Conservation (phyloP, 345 rosid species). For the Bruguiera parviflora region DNA sequence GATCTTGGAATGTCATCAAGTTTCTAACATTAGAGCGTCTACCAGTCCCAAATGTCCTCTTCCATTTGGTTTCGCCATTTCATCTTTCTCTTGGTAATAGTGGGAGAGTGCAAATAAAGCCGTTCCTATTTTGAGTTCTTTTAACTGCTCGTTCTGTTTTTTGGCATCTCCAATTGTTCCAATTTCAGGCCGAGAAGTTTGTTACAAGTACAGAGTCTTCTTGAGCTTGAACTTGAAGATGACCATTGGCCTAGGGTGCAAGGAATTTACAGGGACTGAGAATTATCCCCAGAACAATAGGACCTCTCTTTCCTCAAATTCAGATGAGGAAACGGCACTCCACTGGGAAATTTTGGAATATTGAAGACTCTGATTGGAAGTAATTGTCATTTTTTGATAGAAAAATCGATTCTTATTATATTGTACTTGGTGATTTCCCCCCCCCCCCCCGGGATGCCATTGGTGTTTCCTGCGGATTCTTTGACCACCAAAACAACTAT, state of each 20-base stretch:
- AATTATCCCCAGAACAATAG: slow-evolving; percentile 23
- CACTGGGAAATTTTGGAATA: slow-evolving; percentile 2
- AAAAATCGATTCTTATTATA: background rate
- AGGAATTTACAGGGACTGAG: slow-evolving; percentile 8
- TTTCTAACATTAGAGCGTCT: slow-evolving; percentile 97
- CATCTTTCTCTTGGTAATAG: background rate
- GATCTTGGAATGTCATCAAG: slow-evolving; percentile 98
- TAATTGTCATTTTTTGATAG: background rate
- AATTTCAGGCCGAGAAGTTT: slow-evolving; percentile 59
- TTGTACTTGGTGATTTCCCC: background rate
- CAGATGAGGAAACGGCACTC: background rate
- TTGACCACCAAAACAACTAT: background rate
- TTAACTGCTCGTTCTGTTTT: background rate
- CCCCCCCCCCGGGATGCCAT: background rate
- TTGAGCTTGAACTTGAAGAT: slow-evolving; percentile 16
- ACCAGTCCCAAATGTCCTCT: slow-evolving; percentile 1
- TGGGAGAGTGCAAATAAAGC: background rate
- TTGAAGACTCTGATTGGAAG: background rate
- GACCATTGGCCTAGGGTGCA: background rate
- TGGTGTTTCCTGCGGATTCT: background rate
- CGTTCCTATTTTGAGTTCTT: background rate
- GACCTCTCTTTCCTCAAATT: background rate
- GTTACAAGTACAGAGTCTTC: slow-evolving; percentile 52
- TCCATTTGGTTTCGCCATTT: background rate
- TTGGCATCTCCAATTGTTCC: background rate